Evolutionary conservation across 371 early-diverging fungal genomes (phyloP).

Genomic region (Smittium mucronatum): DNA sequence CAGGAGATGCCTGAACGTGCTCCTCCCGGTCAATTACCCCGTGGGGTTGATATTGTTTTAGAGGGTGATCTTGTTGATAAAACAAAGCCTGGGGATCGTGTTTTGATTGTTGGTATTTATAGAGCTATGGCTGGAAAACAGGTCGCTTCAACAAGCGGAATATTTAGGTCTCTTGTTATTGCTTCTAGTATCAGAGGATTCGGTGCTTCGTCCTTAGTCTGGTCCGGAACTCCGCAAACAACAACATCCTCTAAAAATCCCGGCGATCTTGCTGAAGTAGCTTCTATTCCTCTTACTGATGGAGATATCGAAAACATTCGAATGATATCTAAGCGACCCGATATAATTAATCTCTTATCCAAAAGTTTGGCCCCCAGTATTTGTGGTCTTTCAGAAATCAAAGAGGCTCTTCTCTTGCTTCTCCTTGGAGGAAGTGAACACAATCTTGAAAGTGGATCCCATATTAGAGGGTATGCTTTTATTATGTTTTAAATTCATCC

Average conservation of each 20-base stretch:
- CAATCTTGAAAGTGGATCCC: no score
- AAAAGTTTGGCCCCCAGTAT: conserved; percentile 93
- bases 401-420: conserved; percentile 91
- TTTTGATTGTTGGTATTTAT: conserved; percentile 92
- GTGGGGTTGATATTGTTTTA: conserved; percentile 92
- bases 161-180: conserved; percentile 85
- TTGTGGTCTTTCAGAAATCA: conserved; percentile 93
- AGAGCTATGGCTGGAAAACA: conserved; percentile 71
- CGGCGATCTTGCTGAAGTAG: conserved; percentile 19
- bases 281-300: conserved; percentile 44
- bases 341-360: conserved; percentile 71
- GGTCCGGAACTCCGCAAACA: conserved; percentile 12
- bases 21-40: conserved; percentile 94
- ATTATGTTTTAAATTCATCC: conserved; percentile 37
- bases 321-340: conserved; percentile 50
- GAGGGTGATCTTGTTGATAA: conserved; percentile 95
- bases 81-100: conserved; percentile 98
- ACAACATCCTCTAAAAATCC: conserved; percentile 21
- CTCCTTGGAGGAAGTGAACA: no score
- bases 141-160: conserved; percentile 61
- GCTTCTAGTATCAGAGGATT: conserved; percentile 81
- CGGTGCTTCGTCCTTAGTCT: conserved; percentile 57
- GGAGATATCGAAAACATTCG: conserved; percentile 74
- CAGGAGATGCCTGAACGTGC: conserved; percentile 99
- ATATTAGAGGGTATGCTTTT: no score